These are phyloP conservation scores for Fusarium sororula DNA, from an alignment of 2,329 filamentous ascomycete species.

Conservation along the genomic window DNA sequence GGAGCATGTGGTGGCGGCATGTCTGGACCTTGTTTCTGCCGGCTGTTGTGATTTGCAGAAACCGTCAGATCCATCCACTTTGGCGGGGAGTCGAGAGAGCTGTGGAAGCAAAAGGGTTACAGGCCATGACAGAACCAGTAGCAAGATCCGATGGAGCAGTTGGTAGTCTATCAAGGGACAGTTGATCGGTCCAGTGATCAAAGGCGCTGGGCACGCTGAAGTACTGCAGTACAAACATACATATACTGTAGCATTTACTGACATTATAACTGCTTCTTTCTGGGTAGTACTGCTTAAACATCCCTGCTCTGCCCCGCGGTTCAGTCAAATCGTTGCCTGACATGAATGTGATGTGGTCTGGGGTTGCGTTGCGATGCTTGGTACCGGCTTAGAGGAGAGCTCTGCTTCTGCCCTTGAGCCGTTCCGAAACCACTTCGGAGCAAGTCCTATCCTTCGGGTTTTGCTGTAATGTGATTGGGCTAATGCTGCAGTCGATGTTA, in stretches of 20 bases:
- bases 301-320: conserved; percentile 25
- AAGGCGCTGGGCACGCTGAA: neutral
- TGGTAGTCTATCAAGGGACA: neutral
- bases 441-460: neutral
- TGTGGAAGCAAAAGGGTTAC: conserved; percentile 25
- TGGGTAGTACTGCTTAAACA: neutral
- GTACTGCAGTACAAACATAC: neutral
- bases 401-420: conserved; percentile 15
- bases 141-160: conserved; percentile 6
- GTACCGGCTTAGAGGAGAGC: conserved; percentile 22
- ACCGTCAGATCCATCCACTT: conserved; percentile 34
- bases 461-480: neutral
- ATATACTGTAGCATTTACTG: neutral
- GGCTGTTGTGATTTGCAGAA: conserved; percentile 40
- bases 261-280: neutral
- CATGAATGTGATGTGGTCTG: conserved; percentile 1
- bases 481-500: neutral
- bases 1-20: conserved; percentile 28
- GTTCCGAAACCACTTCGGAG: neutral
- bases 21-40: conserved; percentile 26
- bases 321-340: neutral
- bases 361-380: neutral
- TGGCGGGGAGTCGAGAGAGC: conserved; percentile 22
- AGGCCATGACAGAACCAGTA: conserved; percentile 20
- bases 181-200: neutral